Percentiles rank a stretch among this genome's conserved stretches.
Conservation (phyloP, 139 green algal genomes). For the Chlamydomonas urium region DNA sequence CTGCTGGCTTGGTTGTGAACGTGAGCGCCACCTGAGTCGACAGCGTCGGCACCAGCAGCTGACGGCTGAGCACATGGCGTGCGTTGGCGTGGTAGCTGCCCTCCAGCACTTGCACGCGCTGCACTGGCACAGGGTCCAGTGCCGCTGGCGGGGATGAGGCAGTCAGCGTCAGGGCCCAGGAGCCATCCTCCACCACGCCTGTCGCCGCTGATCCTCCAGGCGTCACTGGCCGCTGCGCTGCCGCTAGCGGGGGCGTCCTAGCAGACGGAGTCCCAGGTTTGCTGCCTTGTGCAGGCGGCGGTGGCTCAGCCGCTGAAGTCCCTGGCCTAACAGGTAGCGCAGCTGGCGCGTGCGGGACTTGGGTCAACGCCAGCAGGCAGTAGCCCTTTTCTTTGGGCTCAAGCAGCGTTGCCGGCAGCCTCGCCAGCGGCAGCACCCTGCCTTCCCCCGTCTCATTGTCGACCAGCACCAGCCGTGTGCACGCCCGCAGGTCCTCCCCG, state of each 20-base stretch:
- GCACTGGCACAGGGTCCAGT: slow-evolving; percentile 10
- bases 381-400: slow-evolving; percentile 26
- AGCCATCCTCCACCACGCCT: slow-evolving; percentile 25
- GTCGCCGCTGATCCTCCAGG: too few species aligned
- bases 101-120: slow-evolving; percentile 18
- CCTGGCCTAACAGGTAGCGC: background rate
- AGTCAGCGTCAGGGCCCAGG: slow-evolving; percentile 25
- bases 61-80: slow-evolving; percentile 23
- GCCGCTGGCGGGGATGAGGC: slow-evolving; percentile 13
- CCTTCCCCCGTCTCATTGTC: slow-evolving; percentile 23
- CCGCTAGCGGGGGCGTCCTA: background rate
- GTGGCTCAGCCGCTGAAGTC: background rate
- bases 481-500: slow-evolving; percentile 30
- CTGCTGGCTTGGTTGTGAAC: slow-evolving; percentile 6
- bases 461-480: slow-evolving; percentile 31
- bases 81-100: slow-evolving; percentile 46
- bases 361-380: slow-evolving; percentile 33
- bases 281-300: background rate
- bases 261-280: too few species aligned
- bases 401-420: slow-evolving; percentile 8
- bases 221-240: too few species aligned
- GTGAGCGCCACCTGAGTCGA: slow-evolving; percentile 18
- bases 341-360: slow-evolving; percentile 1
- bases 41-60: slow-evolving; percentile 28
- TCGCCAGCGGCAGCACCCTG: background rate